Percentiles rank a stretch among this genome's conserved stretches.
Evolutionary conservation across 768 basidiomycete species (phyloP).

Genomic region (Tylopilus plumbeoviolaceoides): DNA sequence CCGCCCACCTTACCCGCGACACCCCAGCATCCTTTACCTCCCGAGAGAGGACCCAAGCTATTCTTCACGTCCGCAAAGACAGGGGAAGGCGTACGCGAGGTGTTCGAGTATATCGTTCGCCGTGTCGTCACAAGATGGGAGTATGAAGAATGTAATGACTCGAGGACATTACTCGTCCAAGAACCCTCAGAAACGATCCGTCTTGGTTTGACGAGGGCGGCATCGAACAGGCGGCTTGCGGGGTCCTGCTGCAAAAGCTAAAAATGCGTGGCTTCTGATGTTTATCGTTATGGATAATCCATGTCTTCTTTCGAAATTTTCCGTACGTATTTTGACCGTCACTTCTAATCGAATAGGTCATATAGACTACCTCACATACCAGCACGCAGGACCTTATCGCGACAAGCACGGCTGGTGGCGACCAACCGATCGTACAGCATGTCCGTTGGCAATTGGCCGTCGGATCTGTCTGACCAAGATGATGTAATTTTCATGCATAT

Average conservation of each 20-base stretch:
- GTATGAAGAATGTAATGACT: constrained; percentile 57
- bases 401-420: not conserved
- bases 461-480: not conserved
- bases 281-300: constrained; percentile 16
- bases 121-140: constrained; percentile 64
- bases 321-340: not conserved
- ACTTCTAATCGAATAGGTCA: not conserved
- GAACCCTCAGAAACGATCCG: constrained; percentile 39
- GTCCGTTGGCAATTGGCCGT: not conserved
- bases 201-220: constrained; percentile 24
- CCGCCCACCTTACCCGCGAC: constrained; percentile 10
- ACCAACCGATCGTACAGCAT: not conserved
- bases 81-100: constrained; percentile 62
- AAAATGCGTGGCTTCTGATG: not conserved
- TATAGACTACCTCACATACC: not conserved
- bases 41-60: constrained; percentile 55
- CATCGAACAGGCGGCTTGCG: constrained; percentile 2
- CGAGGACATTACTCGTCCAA: constrained; percentile 37
- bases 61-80: constrained; percentile 81
- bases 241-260: constrained; percentile 17
- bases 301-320: not conserved
- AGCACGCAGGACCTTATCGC: not conserved
- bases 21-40: constrained; percentile 19
- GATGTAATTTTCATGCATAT: not conserved
- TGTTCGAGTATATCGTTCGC: constrained; percentile 72